A percentile compares a stretch with the other conserved stretches of the same genome.
Evolutionary conservation across 2,329 filamentous ascomycete genomes (phyloP).

Genomic region (Talaromyces verruculosus): DNA sequence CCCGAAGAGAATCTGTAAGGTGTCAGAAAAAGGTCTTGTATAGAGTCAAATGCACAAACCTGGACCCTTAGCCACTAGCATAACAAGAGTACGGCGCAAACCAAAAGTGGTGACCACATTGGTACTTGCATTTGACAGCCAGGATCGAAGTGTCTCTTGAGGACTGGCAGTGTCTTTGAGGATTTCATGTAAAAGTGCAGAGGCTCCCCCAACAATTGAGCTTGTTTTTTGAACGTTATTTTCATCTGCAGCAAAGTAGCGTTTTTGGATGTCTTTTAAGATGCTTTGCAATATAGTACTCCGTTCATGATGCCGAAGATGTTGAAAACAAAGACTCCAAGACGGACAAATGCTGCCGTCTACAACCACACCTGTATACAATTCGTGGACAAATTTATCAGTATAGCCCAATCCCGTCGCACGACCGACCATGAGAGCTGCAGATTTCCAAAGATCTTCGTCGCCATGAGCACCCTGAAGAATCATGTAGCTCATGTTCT

Average conservation of each 20-base stretch:
- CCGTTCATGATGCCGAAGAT: constrained; percentile 52
- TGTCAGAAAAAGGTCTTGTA: constrained; percentile 68
- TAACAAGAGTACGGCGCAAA: constrained; percentile 66
- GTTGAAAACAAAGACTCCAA: constrained; percentile 42
- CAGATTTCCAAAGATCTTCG: constrained; percentile 33
- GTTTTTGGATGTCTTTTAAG: constrained; percentile 47
- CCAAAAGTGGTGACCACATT: constrained; percentile 65
- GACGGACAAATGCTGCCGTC: constrained; percentile 29
- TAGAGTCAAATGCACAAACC: constrained; percentile 44
- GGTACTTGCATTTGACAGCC: constrained; percentile 65
- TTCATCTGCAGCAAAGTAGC: constrained; percentile 33
- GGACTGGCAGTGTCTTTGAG: constrained; percentile 51
- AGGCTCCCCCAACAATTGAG: constrained; percentile 56
- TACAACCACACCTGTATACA: constrained; percentile 41
- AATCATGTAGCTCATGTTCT: constrained; percentile 55
- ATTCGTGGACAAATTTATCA: constrained; percentile 53
- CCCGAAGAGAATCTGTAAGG: constrained; percentile 37
- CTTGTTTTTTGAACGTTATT: constrained; percentile 18
- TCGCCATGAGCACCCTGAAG: constrained; percentile 43
- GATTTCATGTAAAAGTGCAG: constrained; percentile 56
- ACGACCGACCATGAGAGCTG: constrained; percentile 54
- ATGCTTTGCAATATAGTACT: constrained; percentile 46
- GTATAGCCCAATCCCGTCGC: constrained; percentile 70
- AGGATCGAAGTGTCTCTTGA: constrained; percentile 59
- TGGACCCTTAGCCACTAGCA: constrained; percentile 55